Percentiles rank a stretch among this genome's conserved stretches.
phyloP scores from a whole-genome alignment of 225 moss, liverwort and hornwort species.

The Physcomitrium patens region DNA sequence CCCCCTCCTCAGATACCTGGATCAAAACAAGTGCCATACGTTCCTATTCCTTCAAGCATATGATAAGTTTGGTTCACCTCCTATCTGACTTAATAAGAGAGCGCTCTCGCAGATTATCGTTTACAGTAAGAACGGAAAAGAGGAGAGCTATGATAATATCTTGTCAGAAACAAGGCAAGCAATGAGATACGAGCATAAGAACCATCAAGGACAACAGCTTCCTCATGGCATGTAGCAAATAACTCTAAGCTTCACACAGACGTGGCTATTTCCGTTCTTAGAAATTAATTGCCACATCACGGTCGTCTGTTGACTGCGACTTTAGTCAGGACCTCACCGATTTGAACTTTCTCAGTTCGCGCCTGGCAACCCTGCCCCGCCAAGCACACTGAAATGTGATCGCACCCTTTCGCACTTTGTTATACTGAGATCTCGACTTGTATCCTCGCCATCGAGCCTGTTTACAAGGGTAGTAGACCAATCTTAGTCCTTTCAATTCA shows the following conservation, averaged over 20 bases:
- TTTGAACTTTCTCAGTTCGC: constrained; percentile 75
- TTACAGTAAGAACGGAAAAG: background rate
- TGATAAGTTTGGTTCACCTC: background rate
- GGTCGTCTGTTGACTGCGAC: background rate
- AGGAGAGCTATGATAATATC: background rate
- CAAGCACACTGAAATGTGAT: constrained; percentile 73
- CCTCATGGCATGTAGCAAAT: background rate
- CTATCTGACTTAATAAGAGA: background rate
- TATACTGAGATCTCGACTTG: constrained; percentile 65
- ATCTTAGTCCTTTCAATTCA: background rate
- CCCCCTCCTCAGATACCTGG: background rate
- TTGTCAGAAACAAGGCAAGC: background rate
- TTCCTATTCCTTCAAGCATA: background rate
- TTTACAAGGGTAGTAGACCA: background rate
- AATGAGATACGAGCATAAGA: background rate
- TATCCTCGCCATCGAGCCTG: constrained; percentile 76
- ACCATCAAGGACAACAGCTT: constrained; percentile 7
- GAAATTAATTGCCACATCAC: background rate
- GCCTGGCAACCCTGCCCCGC: constrained; percentile 72
- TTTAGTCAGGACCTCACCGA: constrained; percentile 44
- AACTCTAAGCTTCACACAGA: background rate
- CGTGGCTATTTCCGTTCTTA: too few species aligned
- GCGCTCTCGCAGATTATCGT: background rate
- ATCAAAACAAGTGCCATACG: background rate
- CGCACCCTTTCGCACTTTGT: constrained; percentile 61